Base-by-base conservation (phyloP, 2,329 filamentous ascomycete genomes). In the Trichoderma breve region DNA sequence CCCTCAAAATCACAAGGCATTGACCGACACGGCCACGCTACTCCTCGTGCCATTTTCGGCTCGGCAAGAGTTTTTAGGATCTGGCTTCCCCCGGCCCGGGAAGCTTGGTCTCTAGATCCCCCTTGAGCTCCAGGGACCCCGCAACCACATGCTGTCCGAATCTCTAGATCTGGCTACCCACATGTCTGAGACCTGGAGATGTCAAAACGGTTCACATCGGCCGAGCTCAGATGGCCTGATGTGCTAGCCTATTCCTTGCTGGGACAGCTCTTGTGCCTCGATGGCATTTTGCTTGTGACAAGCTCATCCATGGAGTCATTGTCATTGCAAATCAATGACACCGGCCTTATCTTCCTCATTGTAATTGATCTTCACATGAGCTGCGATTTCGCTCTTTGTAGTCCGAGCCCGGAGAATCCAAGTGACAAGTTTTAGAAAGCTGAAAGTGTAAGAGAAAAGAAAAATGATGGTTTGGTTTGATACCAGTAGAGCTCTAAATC, bases 1-100 rank as follows among this genome's bases (percentile, higher is more conserved):
- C 21, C 67, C 57, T 47, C 39, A 62, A 36, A 36, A 70, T 61
- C 67, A 70, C 67, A 70, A 62, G 67, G 24, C 57, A 36, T 24
- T 5, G 34, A 28, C 39, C 24, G 6, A 62, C 32, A 2, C 9
- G 1, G 9, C 57, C n/a, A 32, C 21, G 30, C 21, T 62, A 62
- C 18, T 18, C n/a, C 18, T 34, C 57, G 8, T 58, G 11, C 57
- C 28, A n/a, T 51, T 34, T 57, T 53, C 67, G 39, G 57, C 57
- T 53, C 57, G 57, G 67, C 67, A 70, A 70, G 14, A 36, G 11
- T 14, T 58, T 30, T 30, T 32, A 70, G 21, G 24, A 43, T 43
- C 53, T 61, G 21, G 24, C 39, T 53, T 53, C n/a, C 67, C 24
- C 67, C 67, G 67, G 67, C 57, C 57, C 57, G 67, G 32, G 28